phyloP scores from a whole-genome alignment of 2,329 filamentous ascomycete genomes.

The Emmonsiellopsis sp. region DNA sequence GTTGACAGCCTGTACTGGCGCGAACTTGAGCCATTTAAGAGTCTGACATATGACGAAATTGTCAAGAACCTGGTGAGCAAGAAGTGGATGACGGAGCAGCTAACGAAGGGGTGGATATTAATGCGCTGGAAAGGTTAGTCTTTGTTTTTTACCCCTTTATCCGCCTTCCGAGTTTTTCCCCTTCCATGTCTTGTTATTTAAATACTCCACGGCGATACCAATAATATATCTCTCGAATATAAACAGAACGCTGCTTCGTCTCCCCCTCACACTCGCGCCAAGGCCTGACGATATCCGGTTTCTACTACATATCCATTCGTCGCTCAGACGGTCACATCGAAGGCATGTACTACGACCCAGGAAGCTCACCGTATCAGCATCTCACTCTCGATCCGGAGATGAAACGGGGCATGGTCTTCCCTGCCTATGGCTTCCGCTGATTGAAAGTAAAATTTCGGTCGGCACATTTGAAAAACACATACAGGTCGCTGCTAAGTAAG shows the following conservation, averaged over 20 bases:
- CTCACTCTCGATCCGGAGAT: slow-evolving; percentile 33
- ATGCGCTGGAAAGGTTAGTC: slow-evolving; percentile 43
- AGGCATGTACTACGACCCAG: slow-evolving; percentile 41
- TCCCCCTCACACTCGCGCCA: slow-evolving; percentile 36
- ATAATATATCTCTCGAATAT: not conserved
- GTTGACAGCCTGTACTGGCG: slow-evolving; percentile 41
- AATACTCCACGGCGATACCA: not conserved
- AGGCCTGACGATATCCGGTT: slow-evolving; percentile 41
- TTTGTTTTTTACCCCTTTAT: not conserved
- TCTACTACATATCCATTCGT: slow-evolving; percentile 41
- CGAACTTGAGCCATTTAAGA: slow-evolving; percentile 38
- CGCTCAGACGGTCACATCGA: slow-evolving; percentile 38
- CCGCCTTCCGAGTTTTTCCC: not conserved
- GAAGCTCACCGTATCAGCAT: slow-evolving; percentile 41
- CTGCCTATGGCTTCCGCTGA: slow-evolving; percentile 34
- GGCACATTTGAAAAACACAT: no score
- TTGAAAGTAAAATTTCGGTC: not conserved
- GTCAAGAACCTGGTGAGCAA: slow-evolving; percentile 35
- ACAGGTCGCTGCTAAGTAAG: no score
- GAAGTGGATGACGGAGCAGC: slow-evolving; percentile 33
- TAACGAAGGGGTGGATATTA: slow-evolving; percentile 37
- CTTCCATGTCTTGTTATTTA: not conserved
- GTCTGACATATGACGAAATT: slow-evolving; percentile 34
- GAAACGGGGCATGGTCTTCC: slow-evolving; percentile 29
- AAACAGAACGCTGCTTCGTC: slow-evolving; percentile 39